These are phyloP conservation scores for Candida frijolesensis DNA, from an alignment of 1,139 yeast species.

Conservation along the genomic window DNA sequence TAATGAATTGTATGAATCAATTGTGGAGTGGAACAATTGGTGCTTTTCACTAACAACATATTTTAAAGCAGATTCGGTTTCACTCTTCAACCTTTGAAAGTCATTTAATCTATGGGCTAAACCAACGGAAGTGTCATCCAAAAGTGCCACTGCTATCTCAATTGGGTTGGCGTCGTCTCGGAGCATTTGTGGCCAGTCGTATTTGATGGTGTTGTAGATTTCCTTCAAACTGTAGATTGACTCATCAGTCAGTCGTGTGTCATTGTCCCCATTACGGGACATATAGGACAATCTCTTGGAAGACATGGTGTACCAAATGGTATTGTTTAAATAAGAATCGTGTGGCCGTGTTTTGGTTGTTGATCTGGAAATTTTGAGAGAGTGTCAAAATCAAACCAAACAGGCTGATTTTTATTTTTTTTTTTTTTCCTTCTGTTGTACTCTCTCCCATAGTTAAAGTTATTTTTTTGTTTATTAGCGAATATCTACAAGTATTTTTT, in stretches of 20 bases:
- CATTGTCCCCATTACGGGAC: conserved; percentile 9
- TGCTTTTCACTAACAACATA: conserved; percentile 80
- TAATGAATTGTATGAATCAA: conserved; percentile 72
- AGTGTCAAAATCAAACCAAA: too few relatives aligned
- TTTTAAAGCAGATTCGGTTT: conserved; percentile 61
- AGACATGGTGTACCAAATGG: conserved; percentile 8
- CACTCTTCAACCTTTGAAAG: conserved; percentile 53
- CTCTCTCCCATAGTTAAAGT: background rate
- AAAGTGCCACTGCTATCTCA: conserved; percentile 76
- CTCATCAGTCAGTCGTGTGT: conserved; percentile 20
- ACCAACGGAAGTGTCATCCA: conserved; percentile 89
- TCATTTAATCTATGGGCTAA: conserved; percentile 70
- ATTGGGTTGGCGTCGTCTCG: conserved; percentile 66
- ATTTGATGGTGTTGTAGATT: conserved; percentile 37
- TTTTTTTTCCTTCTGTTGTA: background rate
- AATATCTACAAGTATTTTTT: too few relatives aligned
- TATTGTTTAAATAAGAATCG: background rate
- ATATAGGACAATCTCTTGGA: conserved; percentile 15
- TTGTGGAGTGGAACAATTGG: conserved; percentile 80
- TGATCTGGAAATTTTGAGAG: background rate
- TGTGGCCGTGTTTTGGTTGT: background rate
- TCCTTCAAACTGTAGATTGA: conserved; percentile 42
- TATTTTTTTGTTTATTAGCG: background rate
- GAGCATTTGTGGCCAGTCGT: conserved; percentile 50
- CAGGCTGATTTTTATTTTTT: background rate